Base-by-base conservation (phyloP, 371 early-diverging fungal genomes). In the Mortierella sp. region DNA sequence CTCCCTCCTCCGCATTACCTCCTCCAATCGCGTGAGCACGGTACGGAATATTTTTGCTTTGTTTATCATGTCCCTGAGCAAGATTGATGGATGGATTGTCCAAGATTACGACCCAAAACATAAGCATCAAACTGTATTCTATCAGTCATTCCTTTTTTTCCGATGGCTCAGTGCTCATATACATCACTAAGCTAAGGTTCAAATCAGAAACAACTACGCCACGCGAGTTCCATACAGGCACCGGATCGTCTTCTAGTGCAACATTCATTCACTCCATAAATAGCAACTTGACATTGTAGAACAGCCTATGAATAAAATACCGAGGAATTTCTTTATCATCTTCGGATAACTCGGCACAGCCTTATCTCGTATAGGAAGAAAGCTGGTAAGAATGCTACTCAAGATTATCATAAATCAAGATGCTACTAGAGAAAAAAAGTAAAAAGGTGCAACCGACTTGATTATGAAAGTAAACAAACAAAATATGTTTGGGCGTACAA, bases 91-190 rank as follows among this genome's bases (percentile, higher is more conserved):
- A 32, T 55, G 55, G 26, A 29, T 32, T 22, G 19, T 22, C 19
- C 15, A 51, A 32, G 34, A 57, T 57, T 10, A 57, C 32, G 57
- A 35, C 35, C 31, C 8, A 54, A 54, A 8, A 7, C 8, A 3
- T 26, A 54, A 54, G 10, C 51, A n/a, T 19, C 54, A 12, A 26
- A 28, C 31, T 54, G 54, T 54, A 31, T 31, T 54, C n/a, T n/a
- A 54, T 54, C 54, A 54, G 31, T 54, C 54, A 26, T 28, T 54
- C n/a, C 42, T 40, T 59, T 60, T 60, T 42, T 60, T 35, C 58
- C 58, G 58, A 58, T 58, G 37, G 58, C 37, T 58, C 58, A 58
- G 32, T 5, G 40, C 34, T 35, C 35, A 40, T 12, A 42, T 7
- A 60, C 12, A 26, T 37, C 13, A n/a, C n/a, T n/a, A 37, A 9